Evolutionary conservation across 768 basidiomycete genomes (phyloP).

Genomic region (Suillus plorans): DNA sequence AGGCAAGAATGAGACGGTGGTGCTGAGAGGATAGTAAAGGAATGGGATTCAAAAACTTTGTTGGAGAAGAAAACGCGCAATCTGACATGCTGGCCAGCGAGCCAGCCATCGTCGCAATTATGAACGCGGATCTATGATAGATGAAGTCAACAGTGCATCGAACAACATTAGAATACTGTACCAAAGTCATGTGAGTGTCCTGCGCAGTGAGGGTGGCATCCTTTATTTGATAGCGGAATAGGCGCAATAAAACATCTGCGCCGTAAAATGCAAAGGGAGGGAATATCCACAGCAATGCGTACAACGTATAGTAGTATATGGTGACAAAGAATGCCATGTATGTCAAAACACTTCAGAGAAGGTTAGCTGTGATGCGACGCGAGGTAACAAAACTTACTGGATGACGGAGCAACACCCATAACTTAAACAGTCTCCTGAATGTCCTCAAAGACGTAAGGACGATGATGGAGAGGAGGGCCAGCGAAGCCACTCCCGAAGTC

Average conservation of each 20-base stretch:
- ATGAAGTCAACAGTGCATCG: background rate
- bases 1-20: slow-evolving; percentile 41
- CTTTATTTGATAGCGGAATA: slow-evolving; percentile 70
- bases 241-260: slow-evolving; percentile 71
- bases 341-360: slow-evolving; percentile 41
- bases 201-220: slow-evolving; percentile 67
- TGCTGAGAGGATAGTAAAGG: slow-evolving; percentile 73
- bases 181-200: slow-evolving; percentile 69
- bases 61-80: too few species aligned
- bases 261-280: slow-evolving; percentile 80
- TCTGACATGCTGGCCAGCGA: too few species aligned
- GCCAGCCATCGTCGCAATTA: too few species aligned
- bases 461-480: slow-evolving; percentile 61
- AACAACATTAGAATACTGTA: slow-evolving; percentile 30
- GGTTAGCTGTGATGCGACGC: background rate
- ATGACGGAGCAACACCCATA: too few species aligned
- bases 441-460: slow-evolving; percentile 66
- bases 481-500: slow-evolving; percentile 68
- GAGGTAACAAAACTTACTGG: slow-evolving; percentile 52
- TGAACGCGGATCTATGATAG: slow-evolving; percentile 49
- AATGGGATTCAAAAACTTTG: slow-evolving; percentile 77
- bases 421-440: slow-evolving; percentile 67
- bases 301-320: slow-evolving; percentile 81
- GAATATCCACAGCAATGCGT: slow-evolving; percentile 85
- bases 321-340: slow-evolving; percentile 63